These are phyloP conservation scores for Nakazawaea molendinolei DNA, from an alignment of 805 yeast species.

Conservation along the genomic window DNA sequence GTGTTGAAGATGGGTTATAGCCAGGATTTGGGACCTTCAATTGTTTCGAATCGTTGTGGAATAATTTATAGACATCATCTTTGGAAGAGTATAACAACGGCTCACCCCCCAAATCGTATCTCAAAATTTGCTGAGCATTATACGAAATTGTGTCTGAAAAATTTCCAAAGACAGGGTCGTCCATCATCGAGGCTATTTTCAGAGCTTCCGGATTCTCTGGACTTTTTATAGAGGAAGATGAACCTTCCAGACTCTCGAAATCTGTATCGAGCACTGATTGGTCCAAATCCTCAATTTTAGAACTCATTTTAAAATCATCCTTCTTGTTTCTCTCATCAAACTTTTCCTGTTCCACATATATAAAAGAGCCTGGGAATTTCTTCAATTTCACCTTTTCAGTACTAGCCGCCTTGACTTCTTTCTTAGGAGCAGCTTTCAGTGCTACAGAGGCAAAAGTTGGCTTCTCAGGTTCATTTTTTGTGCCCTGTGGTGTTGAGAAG, in stretches of 20 bases:
- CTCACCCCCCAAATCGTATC: slow-evolving; percentile 75
- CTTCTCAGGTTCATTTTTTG: slow-evolving; percentile 3
- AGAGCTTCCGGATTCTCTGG: slow-evolving; percentile 35
- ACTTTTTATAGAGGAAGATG: slow-evolving; percentile 22
- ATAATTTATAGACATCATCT: slow-evolving; percentile 45
- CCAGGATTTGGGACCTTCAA: slow-evolving; percentile 49
- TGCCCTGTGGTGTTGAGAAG: slow-evolving; percentile 4
- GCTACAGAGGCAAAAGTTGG: slow-evolving; percentile 23
- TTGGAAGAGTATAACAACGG: slow-evolving; percentile 70
- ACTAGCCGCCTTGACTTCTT: slow-evolving; percentile 2
- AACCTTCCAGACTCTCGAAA: slow-evolving; percentile 27
- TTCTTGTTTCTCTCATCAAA: slow-evolving; percentile 46
- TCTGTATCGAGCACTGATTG: slow-evolving; percentile 37
- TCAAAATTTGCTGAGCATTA: slow-evolving; percentile 80
- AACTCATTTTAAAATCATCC: slow-evolving; percentile 20
- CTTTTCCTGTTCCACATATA: slow-evolving; percentile 69
- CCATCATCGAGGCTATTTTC: slow-evolving; percentile 47
- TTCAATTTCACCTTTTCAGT: slow-evolving; percentile 28
- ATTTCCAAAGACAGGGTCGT: slow-evolving; percentile 73
- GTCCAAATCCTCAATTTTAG: slow-evolving; percentile 41
- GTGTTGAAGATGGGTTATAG: slow-evolving; percentile 49
- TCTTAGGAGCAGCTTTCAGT: slow-evolving; percentile 12
- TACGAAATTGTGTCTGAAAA: slow-evolving; percentile 71
- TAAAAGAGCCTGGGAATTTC: slow-evolving; percentile 55
- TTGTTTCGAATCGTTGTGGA: slow-evolving; percentile 23